These are phyloP conservation scores for Bothriochloa decipiens DNA, from an alignment of 176 grass and related monocot species.

Conservation along the genomic window DNA sequence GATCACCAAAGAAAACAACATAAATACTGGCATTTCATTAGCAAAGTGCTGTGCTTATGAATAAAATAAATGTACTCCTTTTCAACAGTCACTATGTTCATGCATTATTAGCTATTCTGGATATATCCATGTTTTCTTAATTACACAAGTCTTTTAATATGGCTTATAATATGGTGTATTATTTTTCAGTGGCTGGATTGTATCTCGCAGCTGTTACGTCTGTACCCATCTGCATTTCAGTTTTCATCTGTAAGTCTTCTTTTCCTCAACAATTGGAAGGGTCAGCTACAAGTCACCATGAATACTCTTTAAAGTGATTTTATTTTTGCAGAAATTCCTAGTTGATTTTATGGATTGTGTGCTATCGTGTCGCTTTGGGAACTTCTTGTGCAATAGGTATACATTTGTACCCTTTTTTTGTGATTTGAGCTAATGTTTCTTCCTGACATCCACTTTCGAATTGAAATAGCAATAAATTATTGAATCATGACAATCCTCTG, in stretches of 20 bases:
- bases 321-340: slow-evolving; percentile 73
- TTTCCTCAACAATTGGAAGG: slow-evolving; percentile 34
- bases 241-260: slow-evolving; percentile 89
- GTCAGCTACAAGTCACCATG: not conserved
- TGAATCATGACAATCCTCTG: slow-evolving; percentile 11
- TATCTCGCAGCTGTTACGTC: slow-evolving; percentile 81
- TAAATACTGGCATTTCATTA: not conserved
- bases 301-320: slow-evolving; percentile 13
- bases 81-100: not conserved
- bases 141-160: slow-evolving; percentile 17
- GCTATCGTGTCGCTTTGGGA: slow-evolving; percentile 88
- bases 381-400: slow-evolving; percentile 98
- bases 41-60: not conserved
- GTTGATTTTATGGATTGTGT: slow-evolving; percentile 98
- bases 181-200: slow-evolving; percentile 95
- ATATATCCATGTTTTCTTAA: slow-evolving; percentile 28
- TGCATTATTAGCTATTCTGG: slow-evolving; percentile 20
- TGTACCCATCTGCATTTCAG: slow-evolving; percentile 95
- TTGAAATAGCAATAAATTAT: not conserved
- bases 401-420: slow-evolving; percentile 5
- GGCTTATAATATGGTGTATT: slow-evolving; percentile 20
- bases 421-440: slow-evolving; percentile 7
- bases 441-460: slow-evolving; percentile 7
- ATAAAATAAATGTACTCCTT: not conserved
- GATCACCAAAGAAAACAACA: slow-evolving; percentile 13